phyloP scores from a whole-genome alignment of 2,329 filamentous ascomycete genomes.

The Trichothecium sympodiale region DNA sequence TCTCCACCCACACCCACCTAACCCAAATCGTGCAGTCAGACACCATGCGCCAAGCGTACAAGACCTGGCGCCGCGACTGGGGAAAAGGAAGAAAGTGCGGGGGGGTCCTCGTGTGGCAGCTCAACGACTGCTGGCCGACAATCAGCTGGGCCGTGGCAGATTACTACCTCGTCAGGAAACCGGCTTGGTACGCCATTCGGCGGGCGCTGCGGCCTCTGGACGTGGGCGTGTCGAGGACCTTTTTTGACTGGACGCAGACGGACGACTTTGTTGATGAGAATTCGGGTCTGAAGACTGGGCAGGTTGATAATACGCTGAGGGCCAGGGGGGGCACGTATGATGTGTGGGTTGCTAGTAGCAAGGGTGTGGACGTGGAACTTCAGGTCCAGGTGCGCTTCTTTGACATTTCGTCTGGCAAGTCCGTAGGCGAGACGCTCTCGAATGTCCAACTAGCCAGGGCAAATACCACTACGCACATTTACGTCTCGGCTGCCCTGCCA shows the following conservation, averaged over 20 bases:
- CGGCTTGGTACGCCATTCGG: constrained; percentile 39
- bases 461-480: constrained; percentile 26
- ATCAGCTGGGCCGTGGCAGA: constrained; percentile 57
- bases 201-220: constrained; percentile 49
- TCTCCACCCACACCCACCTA: constrained; percentile 66
- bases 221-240: constrained; percentile 39
- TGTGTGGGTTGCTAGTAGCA: constrained; percentile 30
- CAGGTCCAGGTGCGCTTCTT: constrained; percentile 25
- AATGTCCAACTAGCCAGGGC: constrained; percentile 14
- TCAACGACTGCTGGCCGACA: constrained; percentile 61
- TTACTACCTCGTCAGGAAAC: constrained; percentile 52
- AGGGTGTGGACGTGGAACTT: constrained; percentile 13
- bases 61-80: constrained; percentile 53
- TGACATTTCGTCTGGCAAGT: constrained; percentile 26
- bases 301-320: constrained; percentile 26
- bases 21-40: constrained; percentile 45
- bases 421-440: constrained; percentile 16
- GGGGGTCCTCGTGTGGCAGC: constrained; percentile 56
- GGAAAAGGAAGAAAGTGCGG: constrained; percentile 47
- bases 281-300: constrained; percentile 18
- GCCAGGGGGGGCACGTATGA: constrained; percentile 24
- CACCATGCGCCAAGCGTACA: constrained; percentile 38
- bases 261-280: constrained; percentile 8
- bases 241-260: constrained; percentile 28
- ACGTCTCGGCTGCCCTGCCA: constrained; percentile 8